phyloP scores from a whole-genome alignment of 768 basidiomycete species.

The Phlegmacium glaucopus region DNA sequence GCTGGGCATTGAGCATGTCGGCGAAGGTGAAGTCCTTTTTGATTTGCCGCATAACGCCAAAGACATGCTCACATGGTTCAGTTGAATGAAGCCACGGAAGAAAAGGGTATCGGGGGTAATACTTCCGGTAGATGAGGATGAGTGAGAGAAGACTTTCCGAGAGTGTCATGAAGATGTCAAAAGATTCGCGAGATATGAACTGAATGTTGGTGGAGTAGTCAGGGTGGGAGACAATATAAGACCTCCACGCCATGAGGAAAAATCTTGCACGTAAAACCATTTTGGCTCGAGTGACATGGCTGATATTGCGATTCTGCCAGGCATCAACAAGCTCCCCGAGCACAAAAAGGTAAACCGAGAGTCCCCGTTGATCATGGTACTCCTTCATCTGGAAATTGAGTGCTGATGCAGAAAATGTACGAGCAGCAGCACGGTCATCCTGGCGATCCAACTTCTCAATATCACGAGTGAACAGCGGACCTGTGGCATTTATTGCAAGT shows the following conservation, averaged over 20 bases:
- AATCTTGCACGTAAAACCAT: slow-evolving; percentile 16
- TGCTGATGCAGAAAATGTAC: slow-evolving; percentile 24
- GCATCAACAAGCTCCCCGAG: slow-evolving; percentile 23
- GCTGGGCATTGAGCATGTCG: slow-evolving; percentile 16
- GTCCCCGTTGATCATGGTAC: slow-evolving; percentile 6
- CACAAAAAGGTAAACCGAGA: slow-evolving; percentile 22
- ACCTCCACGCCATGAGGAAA: slow-evolving; percentile 24
- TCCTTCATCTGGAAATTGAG: slow-evolving; percentile 13
- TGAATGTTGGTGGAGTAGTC: slow-evolving; percentile 13
- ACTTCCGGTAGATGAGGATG: slow-evolving; percentile 15
- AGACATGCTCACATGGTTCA: slow-evolving; percentile 26
- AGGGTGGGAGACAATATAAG: slow-evolving; percentile 13
- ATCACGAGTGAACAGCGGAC: slow-evolving; percentile 27
- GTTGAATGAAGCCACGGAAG: slow-evolving; percentile 31
- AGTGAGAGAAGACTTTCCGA: slow-evolving; percentile 16
- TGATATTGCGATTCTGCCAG: slow-evolving; percentile 20
- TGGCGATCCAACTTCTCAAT: slow-evolving; percentile 30
- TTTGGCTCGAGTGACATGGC: slow-evolving; percentile 12
- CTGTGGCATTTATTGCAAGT: slow-evolving; percentile 5
- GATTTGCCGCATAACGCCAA: slow-evolving; percentile 19
- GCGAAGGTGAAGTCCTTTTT: slow-evolving; percentile 19
- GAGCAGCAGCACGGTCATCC: slow-evolving; percentile 32
- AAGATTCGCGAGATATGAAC: slow-evolving; percentile 20
- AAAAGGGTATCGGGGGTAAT: slow-evolving; percentile 14
- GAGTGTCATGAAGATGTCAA: slow-evolving; percentile 20